phyloP scores from a whole-genome alignment of 73 alveolate species.

The Tetrahymena elliotti region DNA sequence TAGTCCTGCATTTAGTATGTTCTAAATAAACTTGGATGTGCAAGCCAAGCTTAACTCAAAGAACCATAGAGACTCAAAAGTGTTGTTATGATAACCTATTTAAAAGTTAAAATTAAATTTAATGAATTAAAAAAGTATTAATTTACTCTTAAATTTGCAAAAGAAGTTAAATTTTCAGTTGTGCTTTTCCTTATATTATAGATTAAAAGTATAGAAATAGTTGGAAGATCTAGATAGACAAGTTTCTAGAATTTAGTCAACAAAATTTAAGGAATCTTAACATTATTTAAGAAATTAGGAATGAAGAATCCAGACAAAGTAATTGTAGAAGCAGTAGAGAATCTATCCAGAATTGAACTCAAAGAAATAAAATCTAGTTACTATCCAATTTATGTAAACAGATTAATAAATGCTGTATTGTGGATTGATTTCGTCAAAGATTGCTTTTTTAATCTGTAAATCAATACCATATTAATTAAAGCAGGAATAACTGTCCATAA shows the following conservation, averaged over 20 bases:
- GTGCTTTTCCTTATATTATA: neutral
- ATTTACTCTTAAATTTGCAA: neutral
- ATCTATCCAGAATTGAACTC: neutral
- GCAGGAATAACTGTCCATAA: neutral
- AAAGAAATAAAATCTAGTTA: neutral
- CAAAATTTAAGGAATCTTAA: neutral
- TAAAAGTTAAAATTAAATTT: neutral
- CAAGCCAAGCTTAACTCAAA: neutral
- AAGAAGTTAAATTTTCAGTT: neutral
- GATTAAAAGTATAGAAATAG: neutral
- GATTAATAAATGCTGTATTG: neutral
- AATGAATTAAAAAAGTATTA: neutral
- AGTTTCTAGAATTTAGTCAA: neutral
- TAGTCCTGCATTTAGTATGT: neutral
- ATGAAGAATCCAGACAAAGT: neutral
- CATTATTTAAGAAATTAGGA: neutral
- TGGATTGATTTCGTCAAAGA: neutral
- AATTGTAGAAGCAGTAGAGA: neutral
- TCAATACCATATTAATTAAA: neutral
- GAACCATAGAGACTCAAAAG: neutral
- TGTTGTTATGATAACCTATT: neutral
- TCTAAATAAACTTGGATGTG: neutral
- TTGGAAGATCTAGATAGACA: neutral
- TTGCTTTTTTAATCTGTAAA: neutral
- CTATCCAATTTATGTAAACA: neutral